A percentile compares a stretch with the other conserved stretches of the same genome.
phyloP scores from a whole-genome alignment of 441 rosid genomes.

The Erodium texanum region DNA sequence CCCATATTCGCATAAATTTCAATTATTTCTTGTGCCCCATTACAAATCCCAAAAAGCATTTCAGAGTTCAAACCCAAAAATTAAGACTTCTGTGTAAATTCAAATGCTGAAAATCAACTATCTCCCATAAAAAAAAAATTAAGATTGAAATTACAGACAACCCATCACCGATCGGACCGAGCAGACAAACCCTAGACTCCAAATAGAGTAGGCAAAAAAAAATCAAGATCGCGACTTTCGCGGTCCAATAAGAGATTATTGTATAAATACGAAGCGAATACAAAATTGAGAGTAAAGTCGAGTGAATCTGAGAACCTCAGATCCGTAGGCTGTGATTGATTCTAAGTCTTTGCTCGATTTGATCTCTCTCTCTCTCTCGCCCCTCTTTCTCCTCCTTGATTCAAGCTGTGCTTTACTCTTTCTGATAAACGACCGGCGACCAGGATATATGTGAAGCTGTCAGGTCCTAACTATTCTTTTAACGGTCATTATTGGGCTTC shows the following conservation, averaged over 20 bases:
- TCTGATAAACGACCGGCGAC: not conserved
- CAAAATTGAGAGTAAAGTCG: not conserved
- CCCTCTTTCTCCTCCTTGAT: not conserved
- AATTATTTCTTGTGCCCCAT: not conserved
- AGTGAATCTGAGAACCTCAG: not conserved
- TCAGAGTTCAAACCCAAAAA: not conserved
- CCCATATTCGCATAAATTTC: not conserved
- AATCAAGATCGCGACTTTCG: not conserved
- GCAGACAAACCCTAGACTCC: slow-evolving; percentile 5
- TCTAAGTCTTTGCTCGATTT: not conserved
- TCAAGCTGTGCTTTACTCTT: not conserved
- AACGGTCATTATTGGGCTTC: not conserved
- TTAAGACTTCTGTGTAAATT: not conserved
- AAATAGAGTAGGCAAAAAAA: not conserved
- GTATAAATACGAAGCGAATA: not conserved
- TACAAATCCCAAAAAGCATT: not conserved
- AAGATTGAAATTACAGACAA: slow-evolving; percentile 1
- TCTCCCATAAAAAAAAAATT: not conserved
- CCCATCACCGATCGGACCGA: slow-evolving; percentile 2
- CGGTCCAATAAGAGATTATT: not conserved
- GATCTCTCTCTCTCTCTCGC: slow-evolving; percentile 3
- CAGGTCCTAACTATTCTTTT: too few species aligned
- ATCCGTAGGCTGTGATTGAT: not conserved
- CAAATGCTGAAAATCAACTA: too few species aligned
- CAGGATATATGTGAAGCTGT: too few species aligned